phyloP scores from a whole-genome alignment of 495 filamentous ascomycete species.

The Hypoxylon subgilvum region DNA sequence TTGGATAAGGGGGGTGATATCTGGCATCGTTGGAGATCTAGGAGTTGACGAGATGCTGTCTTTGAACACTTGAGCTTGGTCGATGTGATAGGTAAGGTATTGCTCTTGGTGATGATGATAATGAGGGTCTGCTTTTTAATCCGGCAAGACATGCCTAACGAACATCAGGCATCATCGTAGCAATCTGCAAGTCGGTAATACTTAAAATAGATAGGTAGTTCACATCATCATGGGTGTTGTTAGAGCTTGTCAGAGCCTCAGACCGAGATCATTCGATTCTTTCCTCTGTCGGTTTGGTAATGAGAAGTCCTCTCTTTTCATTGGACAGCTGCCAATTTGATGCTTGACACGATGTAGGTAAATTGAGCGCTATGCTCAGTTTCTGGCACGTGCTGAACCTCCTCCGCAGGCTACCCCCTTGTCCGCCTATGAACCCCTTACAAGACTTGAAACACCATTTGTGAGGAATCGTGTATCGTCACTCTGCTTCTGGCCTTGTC shows the following conservation, averaged over 20 bases:
- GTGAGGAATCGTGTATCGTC: slow-evolving; percentile 47
- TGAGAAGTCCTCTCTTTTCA: slow-evolving; percentile 18
- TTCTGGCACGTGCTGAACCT: slow-evolving; percentile 13
- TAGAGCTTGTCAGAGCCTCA: slow-evolving; percentile 39
- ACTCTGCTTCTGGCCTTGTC: slow-evolving; percentile 14
- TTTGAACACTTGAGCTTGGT: too few relatives aligned
- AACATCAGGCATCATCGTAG: slow-evolving; percentile 13
- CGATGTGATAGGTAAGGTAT: too few relatives aligned
- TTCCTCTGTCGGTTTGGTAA: slow-evolving; percentile 27
- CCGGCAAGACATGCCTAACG: not conserved
- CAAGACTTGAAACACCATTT: slow-evolving; percentile 49
- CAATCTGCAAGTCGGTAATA: slow-evolving; percentile 14
- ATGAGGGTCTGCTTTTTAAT: slow-evolving; percentile 18
- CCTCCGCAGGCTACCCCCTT: slow-evolving; percentile 10
- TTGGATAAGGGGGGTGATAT: too few relatives aligned
- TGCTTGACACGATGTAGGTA: slow-evolving; percentile 16
- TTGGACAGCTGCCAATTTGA: slow-evolving; percentile 19
- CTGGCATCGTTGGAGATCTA: too few relatives aligned
- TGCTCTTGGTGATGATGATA: not conserved
- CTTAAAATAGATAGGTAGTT: slow-evolving; percentile 8
- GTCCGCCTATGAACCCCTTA: slow-evolving; percentile 26
- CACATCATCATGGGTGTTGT: slow-evolving; percentile 23
- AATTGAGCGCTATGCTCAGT: slow-evolving; percentile 5
- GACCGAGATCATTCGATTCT: slow-evolving; percentile 35
- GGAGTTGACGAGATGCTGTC: too few relatives aligned